phyloP scores from a whole-genome alignment of 169 alveolate genomes.

The Plasmodium inui region DNA sequence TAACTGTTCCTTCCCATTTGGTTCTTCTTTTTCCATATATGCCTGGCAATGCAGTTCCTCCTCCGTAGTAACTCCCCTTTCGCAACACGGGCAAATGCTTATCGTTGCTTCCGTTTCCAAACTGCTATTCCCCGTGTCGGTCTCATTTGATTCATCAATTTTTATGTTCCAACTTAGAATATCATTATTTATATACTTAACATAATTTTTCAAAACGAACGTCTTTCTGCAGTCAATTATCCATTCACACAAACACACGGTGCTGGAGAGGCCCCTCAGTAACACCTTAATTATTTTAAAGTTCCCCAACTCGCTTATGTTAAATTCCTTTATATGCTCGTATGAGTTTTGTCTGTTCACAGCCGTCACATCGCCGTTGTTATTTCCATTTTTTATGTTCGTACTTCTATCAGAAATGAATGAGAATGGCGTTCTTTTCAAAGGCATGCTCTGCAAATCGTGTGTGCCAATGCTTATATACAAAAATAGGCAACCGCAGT shows the following conservation, averaged over 20 bases:
- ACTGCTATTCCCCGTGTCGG: not conserved
- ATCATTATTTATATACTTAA: constrained; percentile 49
- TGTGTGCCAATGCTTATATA: not conserved
- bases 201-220: constrained; percentile 9
- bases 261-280: constrained; percentile 53
- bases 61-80: not conserved
- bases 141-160: not conserved
- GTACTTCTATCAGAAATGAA: constrained; percentile 5
- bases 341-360: not conserved
- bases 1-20: not conserved
- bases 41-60: not conserved
- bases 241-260: constrained; percentile 70
- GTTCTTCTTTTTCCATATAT: not conserved
- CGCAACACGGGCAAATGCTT: not conserved
- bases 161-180: constrained; percentile 19
- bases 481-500: not conserved
- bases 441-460: constrained; percentile 27
- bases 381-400: constrained; percentile 21
- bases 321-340: constrained; percentile 2
- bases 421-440: constrained; percentile 50
- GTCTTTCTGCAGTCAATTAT: constrained; percentile 17
- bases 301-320: constrained; percentile 23
- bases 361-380: not conserved
- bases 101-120: not conserved
- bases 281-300: constrained; percentile 41